These are phyloP conservation scores for Globisporangium paroecandrum DNA, from an alignment of 352 stramenopile species.

Conservation along the genomic window DNA sequence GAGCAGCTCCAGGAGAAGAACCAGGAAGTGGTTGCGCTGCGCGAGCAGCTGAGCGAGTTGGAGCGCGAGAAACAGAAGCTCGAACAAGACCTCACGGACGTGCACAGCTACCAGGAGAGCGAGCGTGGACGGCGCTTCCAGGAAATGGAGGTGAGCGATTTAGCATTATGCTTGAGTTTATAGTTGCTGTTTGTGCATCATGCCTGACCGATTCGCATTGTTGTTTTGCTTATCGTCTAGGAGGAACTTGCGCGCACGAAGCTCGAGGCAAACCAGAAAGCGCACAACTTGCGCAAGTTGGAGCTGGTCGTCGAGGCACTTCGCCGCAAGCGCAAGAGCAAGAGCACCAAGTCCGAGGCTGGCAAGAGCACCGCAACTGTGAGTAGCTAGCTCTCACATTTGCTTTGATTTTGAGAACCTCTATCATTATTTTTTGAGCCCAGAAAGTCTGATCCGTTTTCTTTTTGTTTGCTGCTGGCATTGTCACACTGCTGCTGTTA, in stretches of 20 bases:
- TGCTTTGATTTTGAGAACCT: background rate
- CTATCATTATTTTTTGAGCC: background rate
- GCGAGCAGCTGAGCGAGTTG: slow-evolving; percentile 30
- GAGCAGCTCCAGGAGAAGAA: slow-evolving; percentile 33
- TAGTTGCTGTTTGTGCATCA: background rate
- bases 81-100: slow-evolving; percentile 60
- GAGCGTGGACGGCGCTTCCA: slow-evolving; percentile 55
- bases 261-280: slow-evolving; percentile 46
- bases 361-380: slow-evolving; percentile 15
- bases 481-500: background rate
- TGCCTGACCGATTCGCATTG: background rate
- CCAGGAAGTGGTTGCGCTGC: slow-evolving; percentile 27
- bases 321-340: slow-evolving; percentile 35
- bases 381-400: slow-evolving; percentile 1
- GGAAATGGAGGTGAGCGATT: slow-evolving; percentile 41
- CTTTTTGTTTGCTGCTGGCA: background rate
- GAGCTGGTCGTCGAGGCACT: slow-evolving; percentile 43
- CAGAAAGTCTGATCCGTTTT: background rate
- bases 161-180: background rate
- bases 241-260: slow-evolving; percentile 55
- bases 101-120: slow-evolving; percentile 70
- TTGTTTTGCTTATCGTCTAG: slow-evolving; percentile 4
- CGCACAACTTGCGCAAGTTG: slow-evolving; percentile 38
- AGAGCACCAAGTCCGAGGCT: slow-evolving; percentile 16
- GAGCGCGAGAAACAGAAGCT: slow-evolving; percentile 56